Conservation (phyloP, 2,329 filamentous ascomycete species). For the Stachybotrys echinatus region DNA sequence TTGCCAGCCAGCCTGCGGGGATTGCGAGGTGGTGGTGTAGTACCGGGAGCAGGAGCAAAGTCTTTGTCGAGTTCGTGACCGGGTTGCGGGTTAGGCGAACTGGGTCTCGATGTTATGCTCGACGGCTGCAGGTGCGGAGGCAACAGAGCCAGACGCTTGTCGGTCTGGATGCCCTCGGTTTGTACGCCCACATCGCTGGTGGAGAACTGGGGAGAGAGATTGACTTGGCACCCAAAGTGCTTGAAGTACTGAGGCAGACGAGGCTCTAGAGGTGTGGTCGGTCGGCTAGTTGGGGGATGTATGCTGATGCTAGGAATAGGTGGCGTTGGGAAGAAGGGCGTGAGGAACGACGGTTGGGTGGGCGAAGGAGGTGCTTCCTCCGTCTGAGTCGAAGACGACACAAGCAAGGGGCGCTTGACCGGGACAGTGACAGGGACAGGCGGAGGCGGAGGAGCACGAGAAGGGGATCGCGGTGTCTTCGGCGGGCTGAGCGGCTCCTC, state of each 20-base stretch:
- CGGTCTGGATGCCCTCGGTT: constrained; percentile 86
- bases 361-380: constrained; percentile 18
- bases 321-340: constrained; percentile 21
- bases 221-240: constrained; percentile 79
- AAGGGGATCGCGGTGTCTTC: constrained; percentile 54
- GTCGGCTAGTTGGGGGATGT: constrained; percentile 78
- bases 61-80: constrained; percentile 26
- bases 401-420: constrained; percentile 33
- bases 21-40: constrained; percentile 55
- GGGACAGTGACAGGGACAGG: constrained; percentile 33
- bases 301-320: constrained; percentile 82
- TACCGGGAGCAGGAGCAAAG: constrained; percentile 48
- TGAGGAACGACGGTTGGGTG: neutral
- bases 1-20: constrained; percentile 49
- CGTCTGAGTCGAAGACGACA: constrained; percentile 60
- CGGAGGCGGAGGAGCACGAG: constrained; percentile 32
- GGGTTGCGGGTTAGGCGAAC: constrained; percentile 41
- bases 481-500: constrained; percentile 60
- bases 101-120: constrained; percentile 58
- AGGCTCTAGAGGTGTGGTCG: constrained; percentile 70
- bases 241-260: constrained; percentile 77
- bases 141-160: constrained; percentile 68
- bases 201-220: constrained; percentile 16
- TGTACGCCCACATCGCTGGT: constrained; percentile 51
- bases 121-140: constrained; percentile 77